Evolutionary conservation across 1,139 yeast species (phyloP), one percentile per base, ranked within the genome.

Genomic region (Debaryomyces nepalensis): DNA sequence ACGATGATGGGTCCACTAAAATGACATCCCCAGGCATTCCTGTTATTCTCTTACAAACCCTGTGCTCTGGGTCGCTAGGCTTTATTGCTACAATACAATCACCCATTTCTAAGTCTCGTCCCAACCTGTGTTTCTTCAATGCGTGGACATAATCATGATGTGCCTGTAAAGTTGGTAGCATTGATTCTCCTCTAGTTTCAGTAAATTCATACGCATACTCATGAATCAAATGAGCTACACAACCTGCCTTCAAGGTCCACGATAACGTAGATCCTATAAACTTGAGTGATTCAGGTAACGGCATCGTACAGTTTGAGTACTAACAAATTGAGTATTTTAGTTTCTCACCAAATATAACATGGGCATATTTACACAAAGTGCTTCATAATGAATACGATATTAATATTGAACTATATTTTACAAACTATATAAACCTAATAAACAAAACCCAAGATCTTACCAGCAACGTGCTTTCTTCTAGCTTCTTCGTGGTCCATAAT

Each of bases 401-500:
- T 27, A 8, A 12, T 10, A 35, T 30, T 22, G 26, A 26, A 24
- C 33, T 37, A 22, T 37, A 27, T 27, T 21, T 12, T 30, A 42
- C 42, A 39, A 31, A 40, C 23, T 37, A 22, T 23, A 30, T 30
- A 42, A 26, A 47, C 38, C 66, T 82, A 88, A 80, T 90, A 90
- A 55, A 90, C 96, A 73, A 86, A 90, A 65, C 97, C 97, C 66
- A 90, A 81, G 66, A 90, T 84, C 79, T 90, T 90, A 71, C 97
- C 97, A 58, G 97, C 88, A 60, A 90, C 97, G 75, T 91, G 97
- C 86, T 90, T 91, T 84, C 97, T 86, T 83, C 96, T 89, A 60
- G 97, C 98, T 79, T 91, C 97, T 79, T 91, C 97, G 79, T 91
- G 97, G 80, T 90, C 97, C 96, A 91, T 89, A 61, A 91, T 91